Percentiles rank a stretch among this genome's conserved stretches.
Evolutionary conservation across 1,284 basidiomycete genomes (phyloP).

Genomic region (Vanrija pseudolonga): DNA sequence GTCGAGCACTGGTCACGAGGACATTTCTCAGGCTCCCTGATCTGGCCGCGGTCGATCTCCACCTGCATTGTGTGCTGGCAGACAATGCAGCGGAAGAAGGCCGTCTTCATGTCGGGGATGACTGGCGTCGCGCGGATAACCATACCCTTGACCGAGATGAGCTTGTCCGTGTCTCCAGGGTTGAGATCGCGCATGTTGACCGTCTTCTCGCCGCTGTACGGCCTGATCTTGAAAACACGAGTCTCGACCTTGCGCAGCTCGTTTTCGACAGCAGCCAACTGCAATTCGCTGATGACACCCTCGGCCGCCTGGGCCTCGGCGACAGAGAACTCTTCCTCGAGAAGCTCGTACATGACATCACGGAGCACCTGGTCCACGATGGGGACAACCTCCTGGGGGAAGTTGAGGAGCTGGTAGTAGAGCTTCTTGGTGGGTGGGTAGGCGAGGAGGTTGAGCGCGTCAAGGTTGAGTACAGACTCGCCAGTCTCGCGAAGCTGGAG

Average conservation of each 20-base stretch:
- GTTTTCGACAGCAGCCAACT: conserved; percentile 65
- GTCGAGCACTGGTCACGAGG: conserved; percentile 87
- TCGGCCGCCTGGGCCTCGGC: conserved; percentile 23
- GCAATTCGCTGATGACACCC: conserved; percentile 52
- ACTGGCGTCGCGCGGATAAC: conserved; percentile 96
- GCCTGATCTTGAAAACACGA: conserved; percentile 84
- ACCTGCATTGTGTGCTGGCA: conserved; percentile 93
- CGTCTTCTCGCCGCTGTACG: conserved; percentile 69
- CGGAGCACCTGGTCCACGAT: conserved; percentile 95
- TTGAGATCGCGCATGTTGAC: conserved; percentile 91
- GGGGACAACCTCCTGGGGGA: conserved; percentile 94
- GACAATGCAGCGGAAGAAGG: conserved; percentile 96
- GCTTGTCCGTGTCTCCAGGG: conserved; percentile 90
- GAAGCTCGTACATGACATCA: conserved; percentile 78
- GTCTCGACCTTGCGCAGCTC: conserved; percentile 75
- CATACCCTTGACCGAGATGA: conserved; percentile 90
- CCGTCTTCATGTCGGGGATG: conserved; percentile 96
- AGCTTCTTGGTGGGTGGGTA: conserved; percentile 83
- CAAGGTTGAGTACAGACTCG: conserved; percentile 88
- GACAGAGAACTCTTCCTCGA: conserved; percentile 69
- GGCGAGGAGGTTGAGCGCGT: conserved; percentile 80
- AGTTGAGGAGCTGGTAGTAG: conserved; percentile 74
- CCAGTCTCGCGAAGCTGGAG: conserved; percentile 83
- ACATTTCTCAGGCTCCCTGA: conserved; percentile 85
- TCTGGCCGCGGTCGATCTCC: conserved; percentile 93